Conservation (phyloP, 495 filamentous ascomycete species). For the Tuber aestivum region DNA sequence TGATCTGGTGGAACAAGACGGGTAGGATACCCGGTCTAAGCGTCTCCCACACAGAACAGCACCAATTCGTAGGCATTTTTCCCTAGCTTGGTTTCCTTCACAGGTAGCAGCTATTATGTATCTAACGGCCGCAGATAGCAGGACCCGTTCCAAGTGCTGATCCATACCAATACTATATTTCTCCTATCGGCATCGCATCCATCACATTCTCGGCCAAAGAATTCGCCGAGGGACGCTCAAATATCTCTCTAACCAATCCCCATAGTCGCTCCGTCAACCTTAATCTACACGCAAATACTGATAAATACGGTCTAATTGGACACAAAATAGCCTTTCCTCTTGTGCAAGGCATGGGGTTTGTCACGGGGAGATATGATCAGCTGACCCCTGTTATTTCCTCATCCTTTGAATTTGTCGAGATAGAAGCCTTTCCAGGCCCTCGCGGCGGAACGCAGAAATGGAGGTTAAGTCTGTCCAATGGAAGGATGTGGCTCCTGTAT, state of each 20-base stretch:
- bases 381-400: slow-evolving; percentile 66
- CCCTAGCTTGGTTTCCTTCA: neutral
- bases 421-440: slow-evolving; percentile 55
- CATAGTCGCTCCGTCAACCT: slow-evolving; percentile 62
- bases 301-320: slow-evolving; percentile 20
- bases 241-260: slow-evolving; percentile 65
- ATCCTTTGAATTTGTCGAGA: slow-evolving; percentile 62
- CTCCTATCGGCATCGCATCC: slow-evolving; percentile 75
- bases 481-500: slow-evolving; percentile 74
- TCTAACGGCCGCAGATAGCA: slow-evolving; percentile 17
- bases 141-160: slow-evolving; percentile 50
- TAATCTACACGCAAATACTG: slow-evolving; percentile 49
- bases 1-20: slow-evolving; percentile 56
- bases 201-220: slow-evolving; percentile 72
- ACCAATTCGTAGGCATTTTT: slow-evolving; percentile 26
- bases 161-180: slow-evolving; percentile 65
- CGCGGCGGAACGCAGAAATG: slow-evolving; percentile 71
- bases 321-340: slow-evolving; percentile 66
- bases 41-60: slow-evolving; percentile 29
- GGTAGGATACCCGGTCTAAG: slow-evolving; percentile 16
- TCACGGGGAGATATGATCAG: slow-evolving; percentile 70
- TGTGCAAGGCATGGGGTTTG: slow-evolving; percentile 83
- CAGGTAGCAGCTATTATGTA: neutral
- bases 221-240: slow-evolving; percentile 52
- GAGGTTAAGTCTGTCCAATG: slow-evolving; percentile 63